These are phyloP conservation scores for Melaleuca alternifolia DNA, from an alignment of 345 rosid species.

Conservation along the genomic window DNA sequence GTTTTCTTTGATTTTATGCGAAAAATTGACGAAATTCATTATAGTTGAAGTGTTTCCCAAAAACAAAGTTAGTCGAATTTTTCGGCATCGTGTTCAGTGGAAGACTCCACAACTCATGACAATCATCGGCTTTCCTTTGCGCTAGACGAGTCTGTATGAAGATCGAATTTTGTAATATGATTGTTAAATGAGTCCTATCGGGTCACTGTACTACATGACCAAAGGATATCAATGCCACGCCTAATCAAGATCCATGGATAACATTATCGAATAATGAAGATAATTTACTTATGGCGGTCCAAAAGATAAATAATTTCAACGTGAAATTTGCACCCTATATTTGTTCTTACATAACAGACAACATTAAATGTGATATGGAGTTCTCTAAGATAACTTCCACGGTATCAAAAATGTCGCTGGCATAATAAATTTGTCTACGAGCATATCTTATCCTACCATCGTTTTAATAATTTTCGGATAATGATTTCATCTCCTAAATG, in stretches of 20 bases:
- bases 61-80: background rate
- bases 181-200: background rate
- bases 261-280: too few species aligned
- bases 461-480: background rate
- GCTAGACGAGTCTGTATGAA: background rate
- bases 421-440: background rate
- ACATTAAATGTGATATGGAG: background rate
- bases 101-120: background rate
- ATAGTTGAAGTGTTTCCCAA: too few species aligned
- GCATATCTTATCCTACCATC: background rate
- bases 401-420: background rate
- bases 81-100: accelerated
- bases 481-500: background rate
- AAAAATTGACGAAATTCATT: accelerated
- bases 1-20: background rate
- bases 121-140: accelerated
- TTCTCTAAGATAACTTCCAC: background rate
- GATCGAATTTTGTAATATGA: background rate
- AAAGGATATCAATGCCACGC: background rate
- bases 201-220: background rate
- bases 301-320: background rate
- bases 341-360: background rate
- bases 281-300: accelerated
- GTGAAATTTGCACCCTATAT: background rate
- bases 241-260: accelerated